These are phyloP conservation scores for Ilyonectria sp. DNA, from an alignment of 2,329 filamentous ascomycete species.

Conservation along the genomic window DNA sequence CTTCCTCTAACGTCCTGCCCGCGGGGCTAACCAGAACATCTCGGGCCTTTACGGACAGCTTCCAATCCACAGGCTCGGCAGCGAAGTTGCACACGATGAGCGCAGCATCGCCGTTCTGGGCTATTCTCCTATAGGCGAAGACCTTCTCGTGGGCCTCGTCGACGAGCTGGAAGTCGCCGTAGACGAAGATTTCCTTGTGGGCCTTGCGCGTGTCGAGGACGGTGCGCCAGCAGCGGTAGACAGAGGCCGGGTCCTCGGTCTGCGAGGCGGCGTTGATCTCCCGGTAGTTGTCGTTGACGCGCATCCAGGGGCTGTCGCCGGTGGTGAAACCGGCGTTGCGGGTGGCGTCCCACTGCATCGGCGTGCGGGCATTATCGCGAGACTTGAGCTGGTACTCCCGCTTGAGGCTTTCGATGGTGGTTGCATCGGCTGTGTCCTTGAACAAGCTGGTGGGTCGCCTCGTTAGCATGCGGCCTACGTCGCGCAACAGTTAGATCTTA, in stretches of 20 bases:
- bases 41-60: conserved; percentile 44
- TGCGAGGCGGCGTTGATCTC: conserved; percentile 75
- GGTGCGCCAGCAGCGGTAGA: conserved; percentile 74
- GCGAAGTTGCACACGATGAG: conserved; percentile 59
- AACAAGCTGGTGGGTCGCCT: conserved; percentile 47
- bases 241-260: conserved; percentile 61
- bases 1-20: conserved; percentile 48
- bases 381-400: conserved; percentile 70
- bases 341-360: conserved; percentile 78
- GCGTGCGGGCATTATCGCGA: conserved; percentile 79
- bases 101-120: conserved; percentile 50
- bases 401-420: conserved; percentile 55
- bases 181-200: conserved; percentile 75
- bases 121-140: conserved; percentile 57
- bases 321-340: conserved; percentile 76
- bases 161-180: conserved; percentile 67
- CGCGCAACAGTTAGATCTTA: neutral
- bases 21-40: conserved; percentile 55
- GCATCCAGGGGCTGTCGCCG: conserved; percentile 76
- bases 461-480: conserved; percentile 12
- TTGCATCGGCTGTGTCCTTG: conserved; percentile 57
- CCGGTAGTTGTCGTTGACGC: conserved; percentile 73
- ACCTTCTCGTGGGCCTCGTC: conserved; percentile 55
- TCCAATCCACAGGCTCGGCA: conserved; percentile 51
- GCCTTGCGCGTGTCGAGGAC: conserved; percentile 74